Percentiles rank a stretch among this genome's conserved stretches.
phyloP scores from a whole-genome alignment of 495 filamentous ascomycete genomes.

The Penicillium goetzii region DNA sequence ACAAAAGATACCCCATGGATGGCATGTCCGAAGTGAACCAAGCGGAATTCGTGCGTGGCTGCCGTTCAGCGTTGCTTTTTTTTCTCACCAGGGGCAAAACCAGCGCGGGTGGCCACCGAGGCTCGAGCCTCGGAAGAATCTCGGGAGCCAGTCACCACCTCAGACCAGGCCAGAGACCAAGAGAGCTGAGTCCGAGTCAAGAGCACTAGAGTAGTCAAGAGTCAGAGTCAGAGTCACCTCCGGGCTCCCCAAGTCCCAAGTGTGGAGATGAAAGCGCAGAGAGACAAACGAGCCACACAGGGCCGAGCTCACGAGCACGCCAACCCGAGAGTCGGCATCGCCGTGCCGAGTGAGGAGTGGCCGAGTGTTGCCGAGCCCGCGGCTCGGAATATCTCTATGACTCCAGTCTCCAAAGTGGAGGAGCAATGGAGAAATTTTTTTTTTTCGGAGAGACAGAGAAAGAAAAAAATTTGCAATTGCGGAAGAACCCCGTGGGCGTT shows the following conservation, averaged over 20 bases:
- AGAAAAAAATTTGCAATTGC: neutral
- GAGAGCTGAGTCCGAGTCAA: neutral
- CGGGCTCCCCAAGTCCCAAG: neutral
- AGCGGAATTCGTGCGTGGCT: neutral
- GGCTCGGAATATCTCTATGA: constrained; percentile 16
- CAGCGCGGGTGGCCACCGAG: constrained; percentile 19
- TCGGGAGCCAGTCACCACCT: constrained; percentile 15
- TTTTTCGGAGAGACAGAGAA: neutral
- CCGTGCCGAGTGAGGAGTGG: constrained; percentile 22
- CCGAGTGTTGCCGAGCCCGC: constrained; percentile 26
- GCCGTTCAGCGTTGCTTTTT: neutral
- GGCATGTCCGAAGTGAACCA: neutral
- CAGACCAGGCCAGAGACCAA: neutral
- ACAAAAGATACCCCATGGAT: neutral
- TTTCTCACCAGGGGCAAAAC: neutral
- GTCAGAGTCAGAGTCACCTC: neutral
- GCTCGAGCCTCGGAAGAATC: constrained; percentile 31
- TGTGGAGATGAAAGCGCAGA: constrained; percentile 20
- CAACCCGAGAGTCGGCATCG: constrained; percentile 30
- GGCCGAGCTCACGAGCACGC: constrained; percentile 20
- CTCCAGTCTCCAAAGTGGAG: neutral
- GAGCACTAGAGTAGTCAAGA: neutral
- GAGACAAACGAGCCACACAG: constrained; percentile 10
- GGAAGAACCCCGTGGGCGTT: constrained; percentile 20
- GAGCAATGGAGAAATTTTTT: neutral